Percentiles rank a stretch among this genome's conserved stretches.
These are phyloP conservation scores for Boletellus ananiceps DNA, from an alignment of 768 basidiomycete species.

Conservation along the genomic window DNA sequence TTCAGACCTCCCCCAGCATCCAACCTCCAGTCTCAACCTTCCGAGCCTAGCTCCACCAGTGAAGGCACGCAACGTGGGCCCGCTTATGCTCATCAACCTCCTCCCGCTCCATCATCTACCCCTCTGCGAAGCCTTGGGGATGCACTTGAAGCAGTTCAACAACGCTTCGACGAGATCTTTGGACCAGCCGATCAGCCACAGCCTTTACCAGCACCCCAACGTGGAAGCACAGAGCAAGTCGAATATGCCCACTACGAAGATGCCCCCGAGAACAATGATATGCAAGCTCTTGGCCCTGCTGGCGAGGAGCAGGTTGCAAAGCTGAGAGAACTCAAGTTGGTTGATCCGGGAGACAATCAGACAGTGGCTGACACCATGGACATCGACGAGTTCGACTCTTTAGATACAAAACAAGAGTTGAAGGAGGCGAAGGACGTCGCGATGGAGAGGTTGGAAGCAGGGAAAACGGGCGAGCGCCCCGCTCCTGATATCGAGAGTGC, in stretches of 20 bases:
- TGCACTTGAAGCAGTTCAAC: constrained; percentile 71
- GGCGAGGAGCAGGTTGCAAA: constrained; percentile 79
- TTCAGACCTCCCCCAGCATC: background rate
- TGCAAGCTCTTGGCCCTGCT: constrained; percentile 88
- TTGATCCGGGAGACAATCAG: constrained; percentile 53
- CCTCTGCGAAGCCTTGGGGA: constrained; percentile 81
- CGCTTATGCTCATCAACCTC: constrained; percentile 37
- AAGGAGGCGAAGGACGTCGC: constrained; percentile 24
- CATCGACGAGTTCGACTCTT: constrained; percentile 33
- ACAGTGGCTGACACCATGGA: constrained; percentile 44
- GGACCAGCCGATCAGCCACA: constrained; percentile 35
- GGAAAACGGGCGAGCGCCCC: constrained; percentile 24
- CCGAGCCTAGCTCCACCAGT: constrained; percentile 33
- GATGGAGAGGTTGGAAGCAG: constrained; percentile 25
- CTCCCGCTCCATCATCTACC: constrained; percentile 37
- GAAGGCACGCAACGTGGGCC: constrained; percentile 45
- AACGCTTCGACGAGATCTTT: constrained; percentile 81
- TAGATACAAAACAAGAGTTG: constrained; percentile 16
- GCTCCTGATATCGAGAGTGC: constrained; percentile 43
- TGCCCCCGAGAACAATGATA: constrained; percentile 62
- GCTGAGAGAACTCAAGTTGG: constrained; percentile 73
- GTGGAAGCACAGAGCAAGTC: constrained; percentile 45
- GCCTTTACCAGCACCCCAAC: constrained; percentile 34
- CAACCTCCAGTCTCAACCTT: constrained; percentile 7
- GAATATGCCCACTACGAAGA: constrained; percentile 65